Percentiles rank a stretch among this genome's conserved stretches.
phyloP scores from a whole-genome alignment of 2,329 filamentous ascomycete species.

The Blastomyces gilchristii region DNA sequence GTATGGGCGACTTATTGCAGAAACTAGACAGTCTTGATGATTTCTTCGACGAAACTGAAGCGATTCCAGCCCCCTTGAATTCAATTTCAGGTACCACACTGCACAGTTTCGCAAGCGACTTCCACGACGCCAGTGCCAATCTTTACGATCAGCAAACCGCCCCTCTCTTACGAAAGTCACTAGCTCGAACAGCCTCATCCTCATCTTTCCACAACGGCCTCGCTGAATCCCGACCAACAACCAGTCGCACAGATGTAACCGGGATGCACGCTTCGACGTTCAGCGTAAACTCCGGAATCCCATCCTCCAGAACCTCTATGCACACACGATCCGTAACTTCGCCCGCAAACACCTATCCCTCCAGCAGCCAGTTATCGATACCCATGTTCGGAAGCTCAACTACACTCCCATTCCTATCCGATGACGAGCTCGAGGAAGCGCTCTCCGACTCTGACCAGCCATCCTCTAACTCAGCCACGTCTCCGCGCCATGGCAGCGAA shows the following conservation, averaged over 20 bases:
- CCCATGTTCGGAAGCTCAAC: slow-evolving; percentile 46
- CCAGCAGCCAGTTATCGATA: slow-evolving; percentile 32
- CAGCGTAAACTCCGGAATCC: slow-evolving; percentile 32
- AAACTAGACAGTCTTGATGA: slow-evolving; percentile 71
- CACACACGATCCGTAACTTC: slow-evolving; percentile 80
- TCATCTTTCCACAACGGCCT: slow-evolving; percentile 82
- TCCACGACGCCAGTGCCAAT: slow-evolving; percentile 64
- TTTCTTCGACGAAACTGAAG: slow-evolving; percentile 62
- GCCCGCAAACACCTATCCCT: slow-evolving; percentile 46
- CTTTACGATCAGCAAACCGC: slow-evolving; percentile 89
- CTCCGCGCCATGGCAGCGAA: slow-evolving; percentile 29
- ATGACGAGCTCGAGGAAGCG: slow-evolving; percentile 67
- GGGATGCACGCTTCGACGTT: slow-evolving; percentile 46
- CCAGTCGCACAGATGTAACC: slow-evolving; percentile 44
- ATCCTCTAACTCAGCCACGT: slow-evolving; percentile 17
- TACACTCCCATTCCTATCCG: slow-evolving; percentile 55
- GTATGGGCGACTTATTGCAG: slow-evolving; percentile 71
- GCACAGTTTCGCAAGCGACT: slow-evolving; percentile 48
- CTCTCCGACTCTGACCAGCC: slow-evolving; percentile 63
- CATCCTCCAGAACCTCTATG: slow-evolving; percentile 51
- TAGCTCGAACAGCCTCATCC: slow-evolving; percentile 58
- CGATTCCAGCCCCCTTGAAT: slow-evolving; percentile 47
- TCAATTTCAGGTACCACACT: slow-evolving; percentile 29
- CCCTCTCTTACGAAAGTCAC: slow-evolving; percentile 77
- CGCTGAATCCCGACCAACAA: slow-evolving; percentile 56